Evolutionary conservation across 331 rosid species (phyloP), one percentile per base, ranked within the genome.

Genomic region (Erythrophleum ivorense): DNA sequence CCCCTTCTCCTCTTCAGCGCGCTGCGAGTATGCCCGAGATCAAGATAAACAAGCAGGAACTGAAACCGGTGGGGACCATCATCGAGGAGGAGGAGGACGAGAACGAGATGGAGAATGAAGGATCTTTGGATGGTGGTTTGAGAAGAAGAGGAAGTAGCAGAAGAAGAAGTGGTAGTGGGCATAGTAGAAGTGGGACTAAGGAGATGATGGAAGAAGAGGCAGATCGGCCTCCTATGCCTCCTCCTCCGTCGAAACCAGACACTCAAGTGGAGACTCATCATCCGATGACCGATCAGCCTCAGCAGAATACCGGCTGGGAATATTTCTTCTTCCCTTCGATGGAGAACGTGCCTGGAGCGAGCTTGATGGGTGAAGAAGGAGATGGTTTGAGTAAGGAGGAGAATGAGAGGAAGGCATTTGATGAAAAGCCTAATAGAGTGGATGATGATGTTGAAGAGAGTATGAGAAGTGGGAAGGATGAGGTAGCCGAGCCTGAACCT

Each of bases 1-100:
- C 85, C 16, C 11, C 73, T 50, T 6, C 76, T 57, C 87, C 91
- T 3, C 89, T 96, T 40, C 95, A 89, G 70, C 94, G 96, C 13
- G 90, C 97, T 19, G 86, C 79, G 43, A 85, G 86, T 75, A 92
- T 94, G 99, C 97, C 97, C 6, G 92, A 94, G 70, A 88, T 94
- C 19, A 92, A 87, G 87, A 86, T 88, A 70, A 40, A 38, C 21
- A 84, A 85, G 78, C 66, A 88, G 21, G 87, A 84, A 0, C 3
- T 57, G 8, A 64, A 18, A 55, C 81, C 85, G 19, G 90, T 83
- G 14, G 84, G 76, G 36, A 59, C 94, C 43, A 88, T 92, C 9
- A 34, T 83, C 0, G 98, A 95, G 64, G 98, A 91, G 34, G 96
- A 86, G 12, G 97, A 86, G 12, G 97, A 87, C 2, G 76, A 71